Conservation (phyloP, 495 filamentous ascomycete genomes). For the Aspergillus steynii region DNA sequence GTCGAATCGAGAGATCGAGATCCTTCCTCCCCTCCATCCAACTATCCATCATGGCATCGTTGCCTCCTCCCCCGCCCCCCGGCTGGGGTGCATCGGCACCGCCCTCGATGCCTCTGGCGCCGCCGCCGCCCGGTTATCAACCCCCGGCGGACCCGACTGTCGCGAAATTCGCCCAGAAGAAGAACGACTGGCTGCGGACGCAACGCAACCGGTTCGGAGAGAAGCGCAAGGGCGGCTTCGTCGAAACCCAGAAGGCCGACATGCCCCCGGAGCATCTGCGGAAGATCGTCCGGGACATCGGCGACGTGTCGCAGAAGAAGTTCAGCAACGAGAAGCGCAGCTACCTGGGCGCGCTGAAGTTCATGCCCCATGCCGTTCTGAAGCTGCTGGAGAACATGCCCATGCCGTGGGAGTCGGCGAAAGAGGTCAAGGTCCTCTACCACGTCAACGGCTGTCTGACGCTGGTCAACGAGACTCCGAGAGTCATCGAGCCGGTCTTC, state of each 20-base stretch:
- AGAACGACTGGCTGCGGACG: conserved; percentile 95
- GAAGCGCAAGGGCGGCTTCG: conserved; percentile 93
- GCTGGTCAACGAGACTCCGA: conserved; percentile 92
- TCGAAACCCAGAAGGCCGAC: conserved; percentile 97
- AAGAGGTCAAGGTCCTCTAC: conserved; percentile 97
- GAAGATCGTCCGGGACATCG: conserved; percentile 98
- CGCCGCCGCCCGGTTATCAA: conserved; percentile 86
- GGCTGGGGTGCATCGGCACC: conserved; percentile 71
- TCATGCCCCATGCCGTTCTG: conserved; percentile 99
- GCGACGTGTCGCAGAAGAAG: conserved; percentile 99
- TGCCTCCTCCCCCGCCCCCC: conserved; percentile 75
- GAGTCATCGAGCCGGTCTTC: conserved; percentile 98
- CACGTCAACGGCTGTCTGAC: conserved; percentile 98
- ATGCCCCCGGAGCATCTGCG: conserved; percentile 98
- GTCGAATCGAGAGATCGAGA: conserved; percentile 31
- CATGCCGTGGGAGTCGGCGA: conserved; percentile 97
- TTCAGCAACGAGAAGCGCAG: conserved; percentile 98
- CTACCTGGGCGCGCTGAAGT: conserved; percentile 96
- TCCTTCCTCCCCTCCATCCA: conserved; percentile 24
- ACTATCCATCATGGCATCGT: conserved; percentile 67
- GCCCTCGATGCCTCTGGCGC: conserved; percentile 72
- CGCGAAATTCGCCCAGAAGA: conserved; percentile 97
- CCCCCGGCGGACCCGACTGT: conserved; percentile 82
- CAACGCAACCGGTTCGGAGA: conserved; percentile 95
- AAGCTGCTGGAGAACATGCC: conserved; percentile 99